These are phyloP conservation scores for Jamesozyma spencerorum DNA, from an alignment of 805 yeast species.

Conservation along the genomic window DNA sequence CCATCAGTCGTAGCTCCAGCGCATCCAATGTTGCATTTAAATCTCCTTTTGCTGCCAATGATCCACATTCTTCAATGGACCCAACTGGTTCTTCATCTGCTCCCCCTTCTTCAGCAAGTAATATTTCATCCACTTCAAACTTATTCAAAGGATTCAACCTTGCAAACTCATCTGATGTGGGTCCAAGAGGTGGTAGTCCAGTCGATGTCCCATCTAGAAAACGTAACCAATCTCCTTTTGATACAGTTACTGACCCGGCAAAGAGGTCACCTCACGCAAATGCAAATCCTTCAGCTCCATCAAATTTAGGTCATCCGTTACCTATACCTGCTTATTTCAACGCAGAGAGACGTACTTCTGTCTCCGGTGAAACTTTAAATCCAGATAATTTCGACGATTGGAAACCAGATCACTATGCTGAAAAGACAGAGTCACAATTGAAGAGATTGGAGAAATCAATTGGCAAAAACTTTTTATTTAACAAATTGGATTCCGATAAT, in stretches of 20 bases:
- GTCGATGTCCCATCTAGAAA: slow-evolving; percentile 1
- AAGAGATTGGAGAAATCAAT: slow-evolving; percentile 61
- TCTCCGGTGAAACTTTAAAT: slow-evolving; percentile 78
- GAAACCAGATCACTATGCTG: slow-evolving; percentile 55
- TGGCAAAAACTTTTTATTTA: slow-evolving; percentile 74
- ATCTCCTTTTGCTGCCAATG: slow-evolving; percentile 54
- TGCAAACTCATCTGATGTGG: not conserved
- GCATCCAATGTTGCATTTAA: slow-evolving; percentile 36
- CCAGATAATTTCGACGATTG: slow-evolving; percentile 67
- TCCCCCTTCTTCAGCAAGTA: too few relatives aligned
- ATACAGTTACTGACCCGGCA: not conserved
- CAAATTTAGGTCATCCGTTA: not conserved
- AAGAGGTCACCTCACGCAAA: not conserved
- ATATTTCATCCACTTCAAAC: not conserved
- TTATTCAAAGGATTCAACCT: slow-evolving; percentile 5
- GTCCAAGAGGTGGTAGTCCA: too few relatives aligned
- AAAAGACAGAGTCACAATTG: slow-evolving; percentile 54
- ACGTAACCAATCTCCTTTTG: slow-evolving; percentile 3
- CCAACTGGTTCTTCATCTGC: too few relatives aligned
- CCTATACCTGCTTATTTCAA: slow-evolving; percentile 40
- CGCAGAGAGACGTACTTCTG: slow-evolving; percentile 80
- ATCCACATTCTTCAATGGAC: slow-evolving; percentile 41
- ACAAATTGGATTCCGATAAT: slow-evolving; percentile 70
- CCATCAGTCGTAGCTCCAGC: not conserved
- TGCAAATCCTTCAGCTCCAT: slow-evolving; percentile 20